Evolutionary conservation across 73 alveolate genomes (phyloP).

Genomic region (Paramecium sexaurelia): DNA sequence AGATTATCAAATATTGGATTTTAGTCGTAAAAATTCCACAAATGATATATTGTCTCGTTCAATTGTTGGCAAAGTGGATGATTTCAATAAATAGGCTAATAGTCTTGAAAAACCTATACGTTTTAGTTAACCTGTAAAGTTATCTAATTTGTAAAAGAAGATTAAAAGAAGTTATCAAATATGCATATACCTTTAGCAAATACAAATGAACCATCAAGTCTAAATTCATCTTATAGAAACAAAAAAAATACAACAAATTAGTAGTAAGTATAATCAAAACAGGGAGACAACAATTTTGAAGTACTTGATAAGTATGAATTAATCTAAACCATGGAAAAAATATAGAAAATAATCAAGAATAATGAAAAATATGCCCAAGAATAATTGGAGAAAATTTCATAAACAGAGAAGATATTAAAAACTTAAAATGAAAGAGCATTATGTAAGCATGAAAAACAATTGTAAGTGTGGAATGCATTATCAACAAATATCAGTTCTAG

Average conservation of each 20-base stretch:
- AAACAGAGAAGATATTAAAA: not conserved
- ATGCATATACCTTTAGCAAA: not conserved
- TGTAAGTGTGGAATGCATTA: not conserved
- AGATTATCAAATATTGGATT: not conserved
- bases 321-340: not conserved
- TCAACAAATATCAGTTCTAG: not conserved
- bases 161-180: not conserved
- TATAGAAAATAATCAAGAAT: not conserved
- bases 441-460: not conserved
- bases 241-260: not conserved
- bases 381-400: not conserved
- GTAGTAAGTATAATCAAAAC: not conserved
- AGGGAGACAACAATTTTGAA: not conserved
- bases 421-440: conserved; percentile 1
- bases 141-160: not conserved
- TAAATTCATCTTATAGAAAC: conserved; percentile 13
- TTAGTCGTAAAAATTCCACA: not conserved
- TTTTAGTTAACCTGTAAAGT: not conserved
- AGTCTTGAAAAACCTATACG: not conserved
- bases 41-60: not conserved
- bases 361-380: not conserved
- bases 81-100: not conserved
- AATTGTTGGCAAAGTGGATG: conserved; percentile 1
- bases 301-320: conserved; percentile 30
- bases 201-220: conserved; percentile 18